phyloP scores from a whole-genome alignment of 2,329 filamentous ascomycete species.

The Colletotrichum tanaceti region DNA sequence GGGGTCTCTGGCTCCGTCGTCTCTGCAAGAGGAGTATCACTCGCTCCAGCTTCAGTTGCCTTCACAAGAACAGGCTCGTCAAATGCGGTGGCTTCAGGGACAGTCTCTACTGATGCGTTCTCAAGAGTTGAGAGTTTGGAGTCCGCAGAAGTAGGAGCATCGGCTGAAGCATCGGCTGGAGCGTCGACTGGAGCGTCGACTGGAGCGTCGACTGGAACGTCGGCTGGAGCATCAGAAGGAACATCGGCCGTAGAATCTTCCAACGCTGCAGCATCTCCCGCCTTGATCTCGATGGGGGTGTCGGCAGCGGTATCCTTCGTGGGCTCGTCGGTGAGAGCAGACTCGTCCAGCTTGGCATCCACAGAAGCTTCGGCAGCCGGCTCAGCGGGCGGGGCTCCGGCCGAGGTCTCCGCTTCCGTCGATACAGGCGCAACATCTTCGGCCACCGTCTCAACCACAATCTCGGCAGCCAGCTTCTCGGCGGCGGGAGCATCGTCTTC shows the following conservation, averaged over 20 bases:
- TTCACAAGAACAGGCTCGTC: not conserved
- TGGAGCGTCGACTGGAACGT: not conserved
- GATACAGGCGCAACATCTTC: not conserved
- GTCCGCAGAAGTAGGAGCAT: not conserved
- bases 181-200: not conserved
- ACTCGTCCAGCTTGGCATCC: not conserved
- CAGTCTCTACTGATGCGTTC: not conserved
- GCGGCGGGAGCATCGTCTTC: constrained; percentile 8
- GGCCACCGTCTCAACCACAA: not conserved
- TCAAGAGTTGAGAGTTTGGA: not conserved
- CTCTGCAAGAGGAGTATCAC: not conserved
- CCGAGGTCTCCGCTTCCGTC: not conserved
- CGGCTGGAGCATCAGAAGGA: not conserved
- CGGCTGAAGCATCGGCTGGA: not conserved
- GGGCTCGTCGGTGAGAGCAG: not conserved
- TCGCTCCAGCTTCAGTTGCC: not conserved
- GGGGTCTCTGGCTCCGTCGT: not conserved
- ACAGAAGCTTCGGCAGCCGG: not conserved
- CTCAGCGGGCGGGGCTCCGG: not conserved
- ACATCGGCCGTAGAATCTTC: not conserved
- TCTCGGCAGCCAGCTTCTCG: constrained; percentile 1
- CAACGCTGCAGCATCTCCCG: not conserved
- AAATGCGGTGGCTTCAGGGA: not conserved
- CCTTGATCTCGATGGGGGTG: not conserved
- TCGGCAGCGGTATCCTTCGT: not conserved